Conservation (phyloP, 495 filamentous ascomycete genomes). For the Bacidia gigantensis region DNA sequence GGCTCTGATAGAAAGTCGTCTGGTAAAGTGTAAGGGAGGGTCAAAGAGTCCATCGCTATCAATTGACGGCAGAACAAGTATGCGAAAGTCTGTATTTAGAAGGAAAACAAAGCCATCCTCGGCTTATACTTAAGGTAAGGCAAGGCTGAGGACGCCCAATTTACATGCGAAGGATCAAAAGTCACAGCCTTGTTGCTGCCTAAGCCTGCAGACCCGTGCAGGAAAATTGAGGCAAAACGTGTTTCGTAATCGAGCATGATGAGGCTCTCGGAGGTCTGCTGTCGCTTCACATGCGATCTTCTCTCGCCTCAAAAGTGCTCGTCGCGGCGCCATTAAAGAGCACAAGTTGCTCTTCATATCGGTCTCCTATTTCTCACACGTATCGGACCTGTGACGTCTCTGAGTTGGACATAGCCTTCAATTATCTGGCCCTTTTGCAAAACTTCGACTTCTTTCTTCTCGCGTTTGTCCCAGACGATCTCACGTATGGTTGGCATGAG, state of each 20-base stretch:
- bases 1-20: conserved; percentile 7
- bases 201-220: too few species aligned
- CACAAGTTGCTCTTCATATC: background rate
- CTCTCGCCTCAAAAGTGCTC: background rate
- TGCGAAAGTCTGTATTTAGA: too few species aligned
- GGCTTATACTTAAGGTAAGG: background rate
- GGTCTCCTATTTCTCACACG: conserved; percentile 19
- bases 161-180: background rate
- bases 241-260: too few species aligned
- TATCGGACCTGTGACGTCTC: conserved; percentile 29
- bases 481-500: conserved; percentile 29
- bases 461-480: conserved; percentile 24
- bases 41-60: background rate
- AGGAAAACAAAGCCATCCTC: too few species aligned
- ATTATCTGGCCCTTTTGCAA: conserved; percentile 32
- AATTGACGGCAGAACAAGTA: background rate
- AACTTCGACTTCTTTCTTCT: conserved; percentile 30
- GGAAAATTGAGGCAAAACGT: too few species aligned
- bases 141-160: background rate
- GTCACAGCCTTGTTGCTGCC: conserved; percentile 7
- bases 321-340: too few species aligned
- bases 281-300: background rate
- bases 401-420: conserved; percentile 13
- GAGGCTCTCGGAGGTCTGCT: background rate
- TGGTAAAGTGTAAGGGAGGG: conserved; percentile 1